Percentiles rank a stretch among this genome's conserved stretches.
Evolutionary conservation across 2,329 filamentous ascomycete genomes (phyloP).

Genomic region (Fonsecaea pedrosoi): DNA sequence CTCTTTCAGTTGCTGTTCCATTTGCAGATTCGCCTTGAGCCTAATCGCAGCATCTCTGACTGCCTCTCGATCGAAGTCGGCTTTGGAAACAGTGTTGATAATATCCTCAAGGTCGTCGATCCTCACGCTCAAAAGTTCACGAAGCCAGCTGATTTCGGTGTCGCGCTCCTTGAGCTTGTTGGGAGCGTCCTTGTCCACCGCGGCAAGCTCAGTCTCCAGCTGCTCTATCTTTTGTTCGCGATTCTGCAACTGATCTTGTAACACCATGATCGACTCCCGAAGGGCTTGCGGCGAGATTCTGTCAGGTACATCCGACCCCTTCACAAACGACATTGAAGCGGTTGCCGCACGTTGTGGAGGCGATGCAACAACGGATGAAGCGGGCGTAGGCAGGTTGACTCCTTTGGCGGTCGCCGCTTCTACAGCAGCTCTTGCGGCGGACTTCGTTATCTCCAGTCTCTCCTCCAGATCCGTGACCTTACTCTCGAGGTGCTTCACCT

Average conservation of each 20-base stretch:
- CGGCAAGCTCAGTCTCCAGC: conserved; percentile 74
- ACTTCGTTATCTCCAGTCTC: conserved; percentile 86
- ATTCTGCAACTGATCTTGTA: conserved; percentile 95
- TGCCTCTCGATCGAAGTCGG: conserved; percentile 75
- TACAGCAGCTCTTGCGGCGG: conserved; percentile 82
- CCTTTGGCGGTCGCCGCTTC: conserved; percentile 69
- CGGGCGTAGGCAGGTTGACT: conserved; percentile 42
- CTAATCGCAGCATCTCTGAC: conserved; percentile 92
- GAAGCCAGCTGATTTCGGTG: conserved; percentile 92
- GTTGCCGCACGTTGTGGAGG: conserved; percentile 52
- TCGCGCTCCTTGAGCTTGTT: conserved; percentile 88
- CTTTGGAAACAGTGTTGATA: conserved; percentile 76
- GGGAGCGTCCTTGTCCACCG: conserved; percentile 76
- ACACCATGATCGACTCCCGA: conserved; percentile 91
- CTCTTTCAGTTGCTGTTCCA: conserved; percentile 96
- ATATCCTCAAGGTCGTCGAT: conserved; percentile 93
- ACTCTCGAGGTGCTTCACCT: conserved; percentile 84
- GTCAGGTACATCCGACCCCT: conserved; percentile 67
- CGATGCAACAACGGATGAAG: conserved; percentile 45
- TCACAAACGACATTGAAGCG: conserved; percentile 55
- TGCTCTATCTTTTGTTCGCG: conserved; percentile 89
- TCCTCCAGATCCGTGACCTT: conserved; percentile 85
- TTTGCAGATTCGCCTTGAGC: conserved; percentile 91
- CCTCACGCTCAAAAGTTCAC: conserved; percentile 88
- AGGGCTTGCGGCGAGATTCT: conserved; percentile 94